These are phyloP conservation scores for Waltergamsia citrina DNA, from an alignment of 2,329 filamentous ascomycete species.

Conservation along the genomic window DNA sequence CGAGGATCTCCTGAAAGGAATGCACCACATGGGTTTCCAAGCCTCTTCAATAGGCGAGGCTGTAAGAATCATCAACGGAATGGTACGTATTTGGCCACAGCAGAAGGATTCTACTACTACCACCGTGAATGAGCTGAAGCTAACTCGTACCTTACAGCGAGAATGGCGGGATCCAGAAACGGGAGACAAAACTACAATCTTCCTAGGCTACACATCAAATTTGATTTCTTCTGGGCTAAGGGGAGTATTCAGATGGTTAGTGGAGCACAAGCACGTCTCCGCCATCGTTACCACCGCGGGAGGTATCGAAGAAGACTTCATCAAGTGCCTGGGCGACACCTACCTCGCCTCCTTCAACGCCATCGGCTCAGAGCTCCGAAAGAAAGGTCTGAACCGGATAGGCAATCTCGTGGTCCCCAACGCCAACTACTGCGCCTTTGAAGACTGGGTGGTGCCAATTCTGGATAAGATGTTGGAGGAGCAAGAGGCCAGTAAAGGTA, in stretches of 20 bases:
- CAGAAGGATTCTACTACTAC: too few relatives aligned
- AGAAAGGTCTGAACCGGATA: slow-evolving; percentile 87
- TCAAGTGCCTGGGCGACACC: slow-evolving; percentile 93
- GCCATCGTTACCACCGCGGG: slow-evolving; percentile 93
- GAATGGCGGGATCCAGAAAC: slow-evolving; percentile 75
- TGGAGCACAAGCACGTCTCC: slow-evolving; percentile 85
- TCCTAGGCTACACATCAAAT: slow-evolving; percentile 95
- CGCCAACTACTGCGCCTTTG: slow-evolving; percentile 89
- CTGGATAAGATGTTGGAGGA: slow-evolving; percentile 90
- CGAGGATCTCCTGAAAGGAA: slow-evolving; percentile 71
- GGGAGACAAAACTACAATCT: slow-evolving; percentile 77
- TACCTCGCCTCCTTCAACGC: slow-evolving; percentile 84
- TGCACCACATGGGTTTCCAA: slow-evolving; percentile 75
- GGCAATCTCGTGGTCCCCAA: slow-evolving; percentile 95
- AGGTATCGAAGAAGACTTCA: slow-evolving; percentile 93
- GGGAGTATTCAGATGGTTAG: slow-evolving; percentile 84
- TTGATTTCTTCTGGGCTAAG: slow-evolving; percentile 92
- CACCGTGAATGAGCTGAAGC: too few relatives aligned
- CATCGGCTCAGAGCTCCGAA: slow-evolving; percentile 65
- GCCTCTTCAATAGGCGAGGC: slow-evolving; percentile 72
- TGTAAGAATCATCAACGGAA: slow-evolving; percentile 85
- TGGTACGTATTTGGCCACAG: too few relatives aligned
- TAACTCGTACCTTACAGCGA: slow-evolving; percentile 35
- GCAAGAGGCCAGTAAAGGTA: slow-evolving; percentile 70
- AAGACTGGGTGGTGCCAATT: slow-evolving; percentile 95